Conservation (phyloP, 2,329 filamentous ascomycete species). For the Diaporthe australafricana region DNA sequence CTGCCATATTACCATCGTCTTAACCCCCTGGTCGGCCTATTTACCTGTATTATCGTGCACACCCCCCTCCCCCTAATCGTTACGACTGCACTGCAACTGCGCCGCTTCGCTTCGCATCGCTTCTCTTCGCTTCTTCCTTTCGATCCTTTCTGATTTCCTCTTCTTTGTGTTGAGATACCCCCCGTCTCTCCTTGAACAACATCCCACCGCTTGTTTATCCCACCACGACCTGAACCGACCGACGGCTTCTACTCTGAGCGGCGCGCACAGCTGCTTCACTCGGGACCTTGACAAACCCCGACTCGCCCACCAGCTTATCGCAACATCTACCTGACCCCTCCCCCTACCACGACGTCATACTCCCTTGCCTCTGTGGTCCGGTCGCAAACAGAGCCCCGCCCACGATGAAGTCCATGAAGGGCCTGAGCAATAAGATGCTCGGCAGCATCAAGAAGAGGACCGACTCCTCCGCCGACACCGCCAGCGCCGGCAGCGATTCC, state of each 20-base stretch:
- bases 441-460: constrained; percentile 63
- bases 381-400: neutral
- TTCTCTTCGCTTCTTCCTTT: neutral
- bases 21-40: neutral
- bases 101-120: constrained; percentile 6
- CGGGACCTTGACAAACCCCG: constrained; percentile 19
- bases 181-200: neutral
- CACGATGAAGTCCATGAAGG: constrained; percentile 55
- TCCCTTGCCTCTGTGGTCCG: neutral
- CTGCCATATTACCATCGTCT: neutral
- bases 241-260: neutral
- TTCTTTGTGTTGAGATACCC: constrained; percentile 33
- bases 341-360: neutral
- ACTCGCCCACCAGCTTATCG: constrained; percentile 6
- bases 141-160: constrained; percentile 15
- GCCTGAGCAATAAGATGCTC: constrained; percentile 67
- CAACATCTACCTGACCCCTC: neutral
- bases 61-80: neutral
- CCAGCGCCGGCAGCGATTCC: constrained; percentile 35
- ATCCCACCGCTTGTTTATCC: neutral
- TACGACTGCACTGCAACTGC: constrained; percentile 10
- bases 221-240: neutral
- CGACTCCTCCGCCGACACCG: constrained; percentile 32
- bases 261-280: neutral
- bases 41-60: neutral